Evolutionary conservation across 352 stramenopile species (phyloP).

Genomic region (Phytophthora rubi): DNA sequence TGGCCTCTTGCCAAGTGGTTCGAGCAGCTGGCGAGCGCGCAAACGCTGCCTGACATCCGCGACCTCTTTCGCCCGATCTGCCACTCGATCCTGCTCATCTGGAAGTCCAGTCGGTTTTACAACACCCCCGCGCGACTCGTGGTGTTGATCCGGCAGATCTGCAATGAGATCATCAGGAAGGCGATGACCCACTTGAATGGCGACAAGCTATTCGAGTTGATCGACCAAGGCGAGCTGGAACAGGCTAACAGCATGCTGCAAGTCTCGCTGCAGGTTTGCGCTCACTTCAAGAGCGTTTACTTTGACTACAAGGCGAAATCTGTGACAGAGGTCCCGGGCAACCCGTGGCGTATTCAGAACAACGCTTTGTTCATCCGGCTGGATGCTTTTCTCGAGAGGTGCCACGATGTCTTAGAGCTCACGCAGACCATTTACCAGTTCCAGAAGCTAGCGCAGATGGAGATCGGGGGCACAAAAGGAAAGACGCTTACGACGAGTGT

Average conservation of each 20-base stretch:
- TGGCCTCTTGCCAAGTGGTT: slow-evolving; percentile 78
- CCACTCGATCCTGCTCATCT: slow-evolving; percentile 90
- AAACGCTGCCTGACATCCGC: slow-evolving; percentile 60
- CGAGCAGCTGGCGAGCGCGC: slow-evolving; percentile 39
- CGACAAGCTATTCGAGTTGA: slow-evolving; percentile 81
- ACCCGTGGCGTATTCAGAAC: slow-evolving; percentile 92
- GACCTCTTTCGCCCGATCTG: slow-evolving; percentile 88
- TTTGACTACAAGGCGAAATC: slow-evolving; percentile 94
- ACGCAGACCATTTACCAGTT: slow-evolving; percentile 92
- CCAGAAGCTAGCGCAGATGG: slow-evolving; percentile 85
- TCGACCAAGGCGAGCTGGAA: slow-evolving; percentile 78
- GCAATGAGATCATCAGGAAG: slow-evolving; percentile 89
- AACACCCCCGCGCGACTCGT: slow-evolving; percentile 90
- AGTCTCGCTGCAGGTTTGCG: slow-evolving; percentile 80
- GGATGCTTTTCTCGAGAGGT: slow-evolving; percentile 92
- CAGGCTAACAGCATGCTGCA: slow-evolving; percentile 78
- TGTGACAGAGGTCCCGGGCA: slow-evolving; percentile 75
- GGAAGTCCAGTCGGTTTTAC: slow-evolving; percentile 92
- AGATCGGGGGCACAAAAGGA: slow-evolving; percentile 93
- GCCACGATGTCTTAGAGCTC: slow-evolving; percentile 91
- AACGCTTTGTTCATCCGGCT: slow-evolving; percentile 92
- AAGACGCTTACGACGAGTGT: slow-evolving; percentile 92
- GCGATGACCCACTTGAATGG: slow-evolving; percentile 75
- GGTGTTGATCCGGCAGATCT: slow-evolving; percentile 89
- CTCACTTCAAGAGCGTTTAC: slow-evolving; percentile 92